Percentiles rank a stretch among this genome's conserved stretches.
Evolutionary conservation across 192 early-diverging fungal species (phyloP).

Genomic region (Linderina pennispora): DNA sequence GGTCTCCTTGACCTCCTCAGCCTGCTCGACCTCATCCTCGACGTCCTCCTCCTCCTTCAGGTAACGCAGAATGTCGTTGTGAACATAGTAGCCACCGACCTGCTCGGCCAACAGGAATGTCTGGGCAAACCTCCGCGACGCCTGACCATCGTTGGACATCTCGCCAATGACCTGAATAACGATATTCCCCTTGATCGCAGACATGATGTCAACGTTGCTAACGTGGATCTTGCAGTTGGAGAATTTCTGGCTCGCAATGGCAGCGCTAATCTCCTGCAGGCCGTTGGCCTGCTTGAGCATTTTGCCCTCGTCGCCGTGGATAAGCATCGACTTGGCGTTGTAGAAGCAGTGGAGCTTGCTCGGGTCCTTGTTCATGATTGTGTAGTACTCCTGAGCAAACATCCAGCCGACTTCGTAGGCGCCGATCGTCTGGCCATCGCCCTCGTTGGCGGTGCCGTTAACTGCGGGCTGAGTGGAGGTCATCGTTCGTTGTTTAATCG

Average conservation of each 20-base stretch:
- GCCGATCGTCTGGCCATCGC: conserved; percentile 20
- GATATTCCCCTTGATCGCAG: conserved; percentile 69
- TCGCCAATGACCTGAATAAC: conserved; percentile 89
- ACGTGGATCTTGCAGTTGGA: conserved; percentile 84
- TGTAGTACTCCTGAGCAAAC: conserved; percentile 95
- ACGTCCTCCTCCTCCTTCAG: conserved; percentile 91
- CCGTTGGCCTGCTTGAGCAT: conserved; percentile 57
- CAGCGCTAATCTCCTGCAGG: conserved; percentile 78
- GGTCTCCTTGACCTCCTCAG: conserved; percentile 9
- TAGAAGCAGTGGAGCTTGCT: conserved; percentile 79
- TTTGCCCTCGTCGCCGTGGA: conserved; percentile 82
- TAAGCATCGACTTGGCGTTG: conserved; percentile 73
- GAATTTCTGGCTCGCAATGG: conserved; percentile 70
- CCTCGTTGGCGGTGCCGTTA: conserved; percentile 24
- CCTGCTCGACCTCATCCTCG: conserved; percentile 46
- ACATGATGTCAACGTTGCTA: conserved; percentile 79
- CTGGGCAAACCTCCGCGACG: conserved; percentile 83
- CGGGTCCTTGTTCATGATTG: conserved; percentile 81
- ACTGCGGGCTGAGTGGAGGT: conserved; percentile 29
- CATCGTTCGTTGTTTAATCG: too few species aligned
- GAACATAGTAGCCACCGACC: conserved; percentile 85
- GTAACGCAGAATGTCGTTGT: conserved; percentile 93
- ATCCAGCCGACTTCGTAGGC: conserved; percentile 81
- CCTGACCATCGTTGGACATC: conserved; percentile 76
- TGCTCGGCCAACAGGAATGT: conserved; percentile 89